Base-by-base conservation (phyloP, 768 basidiomycete species). In the Guyanaporus albipodus region DNA sequence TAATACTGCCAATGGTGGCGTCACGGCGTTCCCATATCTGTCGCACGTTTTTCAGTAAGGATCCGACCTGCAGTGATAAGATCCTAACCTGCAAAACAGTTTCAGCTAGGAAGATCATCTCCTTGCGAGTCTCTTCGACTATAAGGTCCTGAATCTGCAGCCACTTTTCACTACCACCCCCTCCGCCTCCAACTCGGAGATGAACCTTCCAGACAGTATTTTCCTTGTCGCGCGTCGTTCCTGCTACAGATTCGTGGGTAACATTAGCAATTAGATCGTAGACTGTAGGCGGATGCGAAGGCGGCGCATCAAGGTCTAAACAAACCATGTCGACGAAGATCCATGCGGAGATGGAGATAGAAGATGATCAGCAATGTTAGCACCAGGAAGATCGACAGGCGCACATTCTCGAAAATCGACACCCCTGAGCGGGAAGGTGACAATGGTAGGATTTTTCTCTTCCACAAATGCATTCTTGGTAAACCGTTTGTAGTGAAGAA, bases 361-460 rank as follows among this genome's bases (percentile, higher is more conserved):
- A 41, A 24, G 34, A 38, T 37, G 49, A 50, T 60, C 43, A 59
- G 46, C 46, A 55, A 56, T 38, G 42, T 49, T 56, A 47, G 52
- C 36, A 46, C 46, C 41, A 56, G 53, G 55, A 53, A 49, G 53
- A 52, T 52, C 54, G 48, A 58, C 45, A 52, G 8, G 73, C 92
- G 59, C 65, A 96, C 96, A 97, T 40, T 92, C 92, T 57, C 72
- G 73, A 66, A 99, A 86, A 67, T 99, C 95, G 17, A 98, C 77
- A 4, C 95, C 94, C 48, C 88, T 80, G 21, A 97, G 73, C 3
- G 95, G 95, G 61, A 96, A 99, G 62, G 95, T 99, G 56, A 99
- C 89, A 50, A 99, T 94, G 1, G 96, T 99, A 8, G 95, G 95
- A 60, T 99, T 99, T 69, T 96, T 96, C 67, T 99, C 96, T 67